Conservation (phyloP, 1,139 yeast species). For the Hansenula sp. region DNA sequence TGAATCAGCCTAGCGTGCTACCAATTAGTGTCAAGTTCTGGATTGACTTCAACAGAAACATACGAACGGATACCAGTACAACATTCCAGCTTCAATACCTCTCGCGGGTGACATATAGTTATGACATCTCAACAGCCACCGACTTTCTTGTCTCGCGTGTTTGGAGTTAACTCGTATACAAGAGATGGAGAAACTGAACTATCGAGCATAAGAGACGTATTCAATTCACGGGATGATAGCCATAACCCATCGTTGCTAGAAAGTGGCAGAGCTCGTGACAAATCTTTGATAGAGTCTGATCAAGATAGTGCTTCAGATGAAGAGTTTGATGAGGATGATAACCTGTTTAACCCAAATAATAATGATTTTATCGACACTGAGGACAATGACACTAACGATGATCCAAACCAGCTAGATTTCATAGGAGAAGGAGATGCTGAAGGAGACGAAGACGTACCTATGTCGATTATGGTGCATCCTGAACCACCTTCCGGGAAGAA, state of each 20-base stretch:
- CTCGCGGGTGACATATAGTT: neutral
- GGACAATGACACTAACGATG: neutral
- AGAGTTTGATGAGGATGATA: slow-evolving; percentile 12
- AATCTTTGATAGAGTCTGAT: slow-evolving; percentile 22
- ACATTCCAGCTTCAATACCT: no score
- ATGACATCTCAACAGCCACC: slow-evolving; percentile 22
- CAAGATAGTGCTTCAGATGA: slow-evolving; percentile 8
- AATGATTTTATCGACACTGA: slow-evolving; percentile 4
- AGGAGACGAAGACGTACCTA: slow-evolving; percentile 22
- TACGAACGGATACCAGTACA: no score
- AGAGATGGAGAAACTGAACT: slow-evolving; percentile 16
- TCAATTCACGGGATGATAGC: slow-evolving; percentile 10
- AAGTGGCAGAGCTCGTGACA: slow-evolving; percentile 7
- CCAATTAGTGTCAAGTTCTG: no score
- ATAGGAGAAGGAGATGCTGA: slow-evolving; percentile 7
- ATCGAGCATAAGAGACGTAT: slow-evolving; percentile 11
- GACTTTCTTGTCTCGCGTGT: slow-evolving; percentile 36
- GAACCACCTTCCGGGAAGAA: slow-evolving; percentile 6
- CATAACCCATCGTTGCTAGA: neutral
- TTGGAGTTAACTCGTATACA: slow-evolving; percentile 31
- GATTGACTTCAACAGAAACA: no score
- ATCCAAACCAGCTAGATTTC: slow-evolving; percentile 6
- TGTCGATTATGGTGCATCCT: slow-evolving; percentile 25
- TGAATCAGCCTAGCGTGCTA: no score
- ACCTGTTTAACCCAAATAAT: slow-evolving; percentile 6